A percentile compares a stretch with the other conserved stretches of the same genome.
phyloP scores from a whole-genome alignment of 2,329 filamentous ascomycete genomes.

The Scedosporium apiospermum region DNA sequence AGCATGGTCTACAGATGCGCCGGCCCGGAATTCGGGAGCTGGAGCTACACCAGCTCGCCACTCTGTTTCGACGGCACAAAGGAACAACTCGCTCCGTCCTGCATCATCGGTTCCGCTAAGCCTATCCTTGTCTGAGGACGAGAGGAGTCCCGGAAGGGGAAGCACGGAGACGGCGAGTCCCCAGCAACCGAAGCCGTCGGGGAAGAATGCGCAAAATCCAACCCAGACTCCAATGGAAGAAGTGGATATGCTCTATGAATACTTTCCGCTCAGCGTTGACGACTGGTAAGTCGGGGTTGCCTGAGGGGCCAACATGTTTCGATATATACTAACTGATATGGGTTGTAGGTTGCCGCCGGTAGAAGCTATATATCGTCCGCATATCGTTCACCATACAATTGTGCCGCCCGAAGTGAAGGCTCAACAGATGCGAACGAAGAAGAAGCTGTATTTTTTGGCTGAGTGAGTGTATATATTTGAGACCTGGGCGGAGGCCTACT shows the following conservation, averaged over 20 bases:
- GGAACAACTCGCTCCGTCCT: conserved; percentile 5
- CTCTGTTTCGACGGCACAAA: conserved; percentile 10
- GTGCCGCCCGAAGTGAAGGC: conserved; percentile 62
- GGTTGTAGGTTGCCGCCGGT: conserved; percentile 69
- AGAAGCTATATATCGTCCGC: conserved; percentile 81
- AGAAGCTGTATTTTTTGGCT: conserved; percentile 64
- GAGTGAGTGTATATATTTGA: conserved; percentile 30
- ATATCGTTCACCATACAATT: conserved; percentile 84
- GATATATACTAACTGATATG: conserved; percentile 9
- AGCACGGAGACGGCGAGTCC: conserved; percentile 43
- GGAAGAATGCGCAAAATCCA: conserved; percentile 20
- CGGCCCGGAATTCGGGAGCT: background rate
- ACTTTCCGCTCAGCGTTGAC: conserved; percentile 83
- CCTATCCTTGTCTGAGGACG: conserved; percentile 51
- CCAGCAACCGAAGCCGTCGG: conserved; percentile 26
- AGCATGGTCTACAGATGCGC: conserved; percentile 31
- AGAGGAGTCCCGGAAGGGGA: conserved; percentile 44
- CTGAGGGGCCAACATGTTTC: background rate
- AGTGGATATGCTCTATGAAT: conserved; percentile 82
- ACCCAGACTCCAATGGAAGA: conserved; percentile 62
- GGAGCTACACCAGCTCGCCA: background rate
- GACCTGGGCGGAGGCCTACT: background rate
- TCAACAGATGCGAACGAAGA: conserved; percentile 53
- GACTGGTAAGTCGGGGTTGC: conserved; percentile 54
- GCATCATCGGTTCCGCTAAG: conserved; percentile 32